Percentiles rank a stretch among this genome's conserved stretches.
These are phyloP conservation scores for Ophiostoma sp. DNA, from an alignment of 2,329 filamentous ascomycete species.

Conservation along the genomic window DNA sequence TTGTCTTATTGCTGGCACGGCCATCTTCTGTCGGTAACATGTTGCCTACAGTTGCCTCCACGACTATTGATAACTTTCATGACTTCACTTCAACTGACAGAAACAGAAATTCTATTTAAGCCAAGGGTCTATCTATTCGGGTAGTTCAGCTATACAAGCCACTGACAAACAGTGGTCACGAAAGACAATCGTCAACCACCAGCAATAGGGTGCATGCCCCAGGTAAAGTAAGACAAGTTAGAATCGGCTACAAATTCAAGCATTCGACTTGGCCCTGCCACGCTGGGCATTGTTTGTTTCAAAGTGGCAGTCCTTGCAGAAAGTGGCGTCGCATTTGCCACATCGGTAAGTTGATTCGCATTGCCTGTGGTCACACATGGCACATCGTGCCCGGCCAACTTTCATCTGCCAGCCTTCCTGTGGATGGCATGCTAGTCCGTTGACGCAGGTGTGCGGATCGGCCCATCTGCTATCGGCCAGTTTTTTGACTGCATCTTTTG, in stretches of 20 bases:
- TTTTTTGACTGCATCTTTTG: neutral
- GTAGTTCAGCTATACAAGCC: neutral
- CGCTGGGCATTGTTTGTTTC: neutral
- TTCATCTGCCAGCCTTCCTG: neutral
- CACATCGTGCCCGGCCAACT: neutral
- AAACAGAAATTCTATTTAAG: neutral
- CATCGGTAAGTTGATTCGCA: neutral
- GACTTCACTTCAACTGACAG: neutral
- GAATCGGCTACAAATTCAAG: neutral
- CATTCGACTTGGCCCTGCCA: neutral
- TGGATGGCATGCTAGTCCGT: neutral
- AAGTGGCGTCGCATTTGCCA: neutral
- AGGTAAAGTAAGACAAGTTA: neutral
- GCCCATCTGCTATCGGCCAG: slow-evolving; percentile 23
- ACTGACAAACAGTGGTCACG: neutral
- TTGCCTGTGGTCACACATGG: neutral
- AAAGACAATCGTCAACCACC: neutral
- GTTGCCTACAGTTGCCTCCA: neutral
- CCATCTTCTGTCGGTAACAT: neutral
- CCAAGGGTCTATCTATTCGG: neutral
- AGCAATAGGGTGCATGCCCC: neutral
- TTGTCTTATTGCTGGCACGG: neutral
- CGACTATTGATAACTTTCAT: neutral
- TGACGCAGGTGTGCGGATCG: neutral
- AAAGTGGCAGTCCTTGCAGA: slow-evolving; percentile 6